Evolutionary conservation across 345 rosid genomes (phyloP), one percentile per base, ranked within the genome.

Genomic region (Corchorus capsularis): DNA sequence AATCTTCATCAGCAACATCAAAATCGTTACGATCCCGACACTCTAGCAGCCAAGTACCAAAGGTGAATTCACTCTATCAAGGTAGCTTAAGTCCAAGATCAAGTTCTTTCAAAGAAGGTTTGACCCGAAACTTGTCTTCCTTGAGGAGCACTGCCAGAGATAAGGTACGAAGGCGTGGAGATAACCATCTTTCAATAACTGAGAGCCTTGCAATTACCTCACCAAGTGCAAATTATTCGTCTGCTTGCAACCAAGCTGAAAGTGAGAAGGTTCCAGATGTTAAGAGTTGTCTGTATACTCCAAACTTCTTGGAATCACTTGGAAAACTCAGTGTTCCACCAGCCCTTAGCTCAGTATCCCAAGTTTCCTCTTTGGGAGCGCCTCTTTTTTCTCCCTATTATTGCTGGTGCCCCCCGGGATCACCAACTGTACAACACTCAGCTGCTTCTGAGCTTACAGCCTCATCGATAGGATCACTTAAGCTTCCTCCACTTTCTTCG

Each of bases 331-430:
- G 82, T 14, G 46, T 59, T 16, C 86, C 92, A 0, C 70, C 79
- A 20, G n/a, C 80, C 61, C 37, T 81, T 46, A 77, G 82, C 47
- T 78, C 85, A 4, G 76, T 75, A 20, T 80, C 89, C 32, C 87
- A 79, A 13, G 84, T 77, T 47, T 74, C 93, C 63, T 75, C 88
- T 39, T 43, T 75, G 12, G 80, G 77, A 49, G 77, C 90, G 60
- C 89, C 94, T 34, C 79, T 87, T 8, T 85, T 88, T 79, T 84
- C 99, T 64, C 99, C 99, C 9, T 85, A 90, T 76, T 96, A 94
- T 81, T 92, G 97, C 76, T 91, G 97, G 97, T 96, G 99, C 69
- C 97, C 98, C 37, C 86, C 84, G 22, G 88, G 83, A 79, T 66
- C 88, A 45, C 77, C 97, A 52, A 56, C 87, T 8, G 71, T 82